Evolutionary conservation across 768 basidiomycete genomes (phyloP).

Genomic region (Leucosporidium creatinivorum): DNA sequence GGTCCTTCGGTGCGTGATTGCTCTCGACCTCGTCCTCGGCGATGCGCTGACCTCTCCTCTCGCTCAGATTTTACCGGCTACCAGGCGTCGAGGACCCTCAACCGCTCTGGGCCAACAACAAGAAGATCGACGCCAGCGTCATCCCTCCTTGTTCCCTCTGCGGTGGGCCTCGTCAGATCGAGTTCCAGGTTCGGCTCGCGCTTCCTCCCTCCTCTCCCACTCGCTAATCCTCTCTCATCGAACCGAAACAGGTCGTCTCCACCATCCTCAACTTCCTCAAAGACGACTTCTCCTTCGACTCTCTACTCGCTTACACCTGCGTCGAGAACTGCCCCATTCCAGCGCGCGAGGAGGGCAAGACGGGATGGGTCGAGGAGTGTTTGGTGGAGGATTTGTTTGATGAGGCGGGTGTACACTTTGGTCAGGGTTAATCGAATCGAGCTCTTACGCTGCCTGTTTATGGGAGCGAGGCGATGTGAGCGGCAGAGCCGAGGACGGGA

Average conservation of each 20-base stretch:
- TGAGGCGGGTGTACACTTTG: conserved; percentile 26
- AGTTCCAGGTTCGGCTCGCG: conserved; percentile 32
- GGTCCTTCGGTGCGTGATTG: conserved; percentile 29
- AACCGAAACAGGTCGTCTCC: conserved; percentile 25
- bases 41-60: too few species aligned
- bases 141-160: conserved; percentile 24
- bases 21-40: background rate
- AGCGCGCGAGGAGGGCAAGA: background rate
- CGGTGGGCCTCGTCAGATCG: conserved; percentile 21
- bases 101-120: conserved; percentile 16
- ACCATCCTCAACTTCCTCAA: conserved; percentile 28
- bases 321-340: conserved; percentile 18
- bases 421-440: background rate
- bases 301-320: conserved; percentile 34
- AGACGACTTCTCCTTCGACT: conserved; percentile 30
- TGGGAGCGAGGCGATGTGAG: too few species aligned
- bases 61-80: conserved; percentile 28
- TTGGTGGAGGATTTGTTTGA: conserved; percentile 31
- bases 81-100: conserved; percentile 24
- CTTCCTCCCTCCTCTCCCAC: rapidly evolving
- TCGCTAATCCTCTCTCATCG: background rate
- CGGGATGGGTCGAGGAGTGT: conserved; percentile 31
- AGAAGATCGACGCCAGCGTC: conserved; percentile 6
- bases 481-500: too few species aligned
- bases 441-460: too few species aligned